These are phyloP conservation scores for Spencermartinsiella ligniputridi DNA, from an alignment of 1,139 yeast species.

Conservation along the genomic window DNA sequence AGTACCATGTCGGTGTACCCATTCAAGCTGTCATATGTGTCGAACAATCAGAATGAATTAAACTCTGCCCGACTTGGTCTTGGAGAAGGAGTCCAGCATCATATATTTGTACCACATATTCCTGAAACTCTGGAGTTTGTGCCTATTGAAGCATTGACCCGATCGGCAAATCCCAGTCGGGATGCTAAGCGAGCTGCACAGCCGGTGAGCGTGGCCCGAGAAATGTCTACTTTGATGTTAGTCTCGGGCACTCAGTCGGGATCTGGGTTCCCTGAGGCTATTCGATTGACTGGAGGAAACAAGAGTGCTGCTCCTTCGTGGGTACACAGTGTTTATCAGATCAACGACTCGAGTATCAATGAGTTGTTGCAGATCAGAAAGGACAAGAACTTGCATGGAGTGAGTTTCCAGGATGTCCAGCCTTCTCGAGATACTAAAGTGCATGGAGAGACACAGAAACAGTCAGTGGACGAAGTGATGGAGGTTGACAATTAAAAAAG, in stretches of 20 bases:
- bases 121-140: constrained; percentile 67
- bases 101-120: constrained; percentile 70
- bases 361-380: constrained; percentile 24
- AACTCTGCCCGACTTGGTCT: constrained; percentile 67
- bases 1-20: constrained; percentile 81
- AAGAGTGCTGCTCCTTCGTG: constrained; percentile 69
- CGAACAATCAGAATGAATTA: constrained; percentile 24
- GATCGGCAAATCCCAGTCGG: constrained; percentile 32
- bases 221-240: constrained; percentile 65
- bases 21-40: constrained; percentile 56
- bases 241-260: constrained; percentile 41
- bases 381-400: constrained; percentile 24
- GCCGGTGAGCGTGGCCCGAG: constrained; percentile 66
- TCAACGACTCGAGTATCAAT: constrained; percentile 28
- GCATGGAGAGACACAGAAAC: constrained; percentile 4
- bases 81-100: constrained; percentile 75
- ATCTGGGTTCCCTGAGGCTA: constrained; percentile 52
- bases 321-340: constrained; percentile 64
- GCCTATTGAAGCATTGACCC: constrained; percentile 61
- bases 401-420: constrained; percentile 29
- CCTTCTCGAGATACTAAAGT: constrained; percentile 22
- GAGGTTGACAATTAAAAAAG: constrained; percentile 8
- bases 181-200: constrained; percentile 29
- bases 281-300: constrained; percentile 77
- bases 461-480: constrained; percentile 8